Conservation (phyloP, 2,329 filamentous ascomycete genomes). For the Cladorrhinum sp. region DNA sequence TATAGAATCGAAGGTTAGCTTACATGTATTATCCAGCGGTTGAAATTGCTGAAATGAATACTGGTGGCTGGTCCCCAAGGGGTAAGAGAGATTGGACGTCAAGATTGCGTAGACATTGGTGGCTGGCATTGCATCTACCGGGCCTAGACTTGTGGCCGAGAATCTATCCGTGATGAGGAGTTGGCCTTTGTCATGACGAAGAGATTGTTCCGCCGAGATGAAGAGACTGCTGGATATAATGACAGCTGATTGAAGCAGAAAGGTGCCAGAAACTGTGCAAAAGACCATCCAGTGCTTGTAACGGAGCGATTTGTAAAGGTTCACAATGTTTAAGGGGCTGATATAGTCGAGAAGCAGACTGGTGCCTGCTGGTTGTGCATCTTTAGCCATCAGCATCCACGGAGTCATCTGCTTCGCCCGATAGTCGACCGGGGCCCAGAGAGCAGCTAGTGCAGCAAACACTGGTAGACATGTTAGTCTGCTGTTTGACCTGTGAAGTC, state of each 20-base stretch:
- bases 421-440: conserved; percentile 5
- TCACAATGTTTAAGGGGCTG: neutral
- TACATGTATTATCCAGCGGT: neutral
- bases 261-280: neutral
- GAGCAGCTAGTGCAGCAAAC: neutral
- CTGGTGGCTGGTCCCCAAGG: neutral
- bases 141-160: neutral
- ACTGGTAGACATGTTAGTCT: neutral
- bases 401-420: conserved; percentile 1
- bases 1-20: no score
- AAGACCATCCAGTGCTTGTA: conserved; percentile 1
- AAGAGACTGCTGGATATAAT: conserved; percentile 1
- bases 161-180: neutral
- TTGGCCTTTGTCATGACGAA: neutral
- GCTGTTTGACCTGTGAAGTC: neutral
- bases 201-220: neutral
- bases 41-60: conserved; percentile 3
- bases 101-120: neutral
- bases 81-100: conserved; percentile 1
- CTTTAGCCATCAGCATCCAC: conserved; percentile 1
- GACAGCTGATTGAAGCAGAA: neutral
- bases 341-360: conserved; percentile 5
- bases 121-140: neutral
- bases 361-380: neutral
- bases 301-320: neutral